phyloP scores from a whole-genome alignment of 192 early-diverging fungal genomes.

The Umbelopsis isabellina region DNA sequence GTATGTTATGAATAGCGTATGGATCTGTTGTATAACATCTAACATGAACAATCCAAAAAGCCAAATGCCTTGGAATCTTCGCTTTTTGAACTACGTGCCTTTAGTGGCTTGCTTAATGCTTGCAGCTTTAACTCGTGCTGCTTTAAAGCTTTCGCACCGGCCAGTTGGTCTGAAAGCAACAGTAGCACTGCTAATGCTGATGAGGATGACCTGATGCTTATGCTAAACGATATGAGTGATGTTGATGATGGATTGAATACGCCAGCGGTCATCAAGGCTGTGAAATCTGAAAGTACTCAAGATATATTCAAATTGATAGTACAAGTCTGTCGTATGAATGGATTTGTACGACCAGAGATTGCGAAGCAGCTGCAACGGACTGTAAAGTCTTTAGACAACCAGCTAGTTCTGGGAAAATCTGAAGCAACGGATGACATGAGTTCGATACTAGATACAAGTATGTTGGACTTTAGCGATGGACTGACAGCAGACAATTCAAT shows the following conservation, averaged over 20 bases:
- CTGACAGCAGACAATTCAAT: not conserved
- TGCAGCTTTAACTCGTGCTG: conserved; percentile 34
- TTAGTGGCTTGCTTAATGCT: conserved; percentile 40
- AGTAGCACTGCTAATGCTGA: conserved; percentile 8
- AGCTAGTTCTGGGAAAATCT: not conserved
- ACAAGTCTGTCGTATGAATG: conserved; percentile 20
- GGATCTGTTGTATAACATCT: too few relatives aligned
- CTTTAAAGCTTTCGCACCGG: conserved; percentile 26
- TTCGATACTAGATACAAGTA: conserved; percentile 22
- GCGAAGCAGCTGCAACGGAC: conserved; percentile 4
- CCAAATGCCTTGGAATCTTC: conserved; percentile 40
- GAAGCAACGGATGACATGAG: conserved; percentile 11
- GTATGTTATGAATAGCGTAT: not conserved
- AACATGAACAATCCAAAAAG: not conserved
- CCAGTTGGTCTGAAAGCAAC: conserved; percentile 15
- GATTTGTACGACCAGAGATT: conserved; percentile 23
- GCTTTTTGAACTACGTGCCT: conserved; percentile 32
- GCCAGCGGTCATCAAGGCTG: conserved; percentile 28
- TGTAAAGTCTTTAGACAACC: not conserved
- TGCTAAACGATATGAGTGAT: conserved; percentile 29
- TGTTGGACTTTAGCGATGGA: conserved; percentile 14
- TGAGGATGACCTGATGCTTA: conserved; percentile 29
- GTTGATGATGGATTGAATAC: conserved; percentile 26
- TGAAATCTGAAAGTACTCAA: conserved; percentile 26
- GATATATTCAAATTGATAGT: conserved; percentile 38